Evolutionary conservation across 2,329 filamentous ascomycete genomes (phyloP).

Genomic region (Aureobasidium musti): DNA sequence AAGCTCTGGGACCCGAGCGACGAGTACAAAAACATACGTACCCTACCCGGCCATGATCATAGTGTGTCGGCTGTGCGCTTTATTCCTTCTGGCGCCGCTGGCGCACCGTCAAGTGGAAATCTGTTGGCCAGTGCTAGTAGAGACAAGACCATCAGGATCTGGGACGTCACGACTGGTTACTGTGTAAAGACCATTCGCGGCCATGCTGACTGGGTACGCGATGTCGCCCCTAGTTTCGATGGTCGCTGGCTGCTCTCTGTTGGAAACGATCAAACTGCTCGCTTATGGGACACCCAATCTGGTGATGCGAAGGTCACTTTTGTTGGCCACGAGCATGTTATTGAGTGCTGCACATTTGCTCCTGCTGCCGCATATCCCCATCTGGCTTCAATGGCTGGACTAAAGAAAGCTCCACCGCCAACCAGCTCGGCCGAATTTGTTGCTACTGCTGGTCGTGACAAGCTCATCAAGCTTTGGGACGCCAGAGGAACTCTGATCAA

Average conservation of each 20-base stretch:
- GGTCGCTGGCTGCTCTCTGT: conserved; percentile 81
- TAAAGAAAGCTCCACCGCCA: conserved; percentile 76
- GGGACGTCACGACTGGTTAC: conserved; percentile 92
- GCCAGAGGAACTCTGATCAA: conserved; percentile 80
- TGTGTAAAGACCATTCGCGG: conserved; percentile 87
- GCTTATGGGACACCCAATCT: conserved; percentile 80
- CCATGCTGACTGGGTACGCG: conserved; percentile 88
- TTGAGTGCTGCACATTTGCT: conserved; percentile 85
- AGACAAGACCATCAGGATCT: conserved; percentile 82
- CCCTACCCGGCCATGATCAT: conserved; percentile 87
- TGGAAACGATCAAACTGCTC: conserved; percentile 77
- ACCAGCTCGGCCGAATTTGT: conserved; percentile 81
- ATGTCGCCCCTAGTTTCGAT: conserved; percentile 78
- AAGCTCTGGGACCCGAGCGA: conserved; percentile 92
- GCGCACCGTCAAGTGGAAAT: conserved; percentile 76
- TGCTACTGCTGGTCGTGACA: conserved; percentile 86
- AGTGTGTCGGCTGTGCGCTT: conserved; percentile 87
- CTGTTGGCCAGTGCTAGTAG: conserved; percentile 82
- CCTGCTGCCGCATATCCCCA: conserved; percentile 77
- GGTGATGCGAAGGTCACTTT: conserved; percentile 77
- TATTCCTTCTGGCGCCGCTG: conserved; percentile 78
- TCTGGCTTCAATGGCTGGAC: conserved; percentile 72
- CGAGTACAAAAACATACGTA: conserved; percentile 94
- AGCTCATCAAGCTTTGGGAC: conserved; percentile 89
- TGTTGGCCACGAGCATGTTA: conserved; percentile 80